Evolutionary conservation across 257 asterid species (phyloP).

Genomic region (Ilex aquifolium): DNA sequence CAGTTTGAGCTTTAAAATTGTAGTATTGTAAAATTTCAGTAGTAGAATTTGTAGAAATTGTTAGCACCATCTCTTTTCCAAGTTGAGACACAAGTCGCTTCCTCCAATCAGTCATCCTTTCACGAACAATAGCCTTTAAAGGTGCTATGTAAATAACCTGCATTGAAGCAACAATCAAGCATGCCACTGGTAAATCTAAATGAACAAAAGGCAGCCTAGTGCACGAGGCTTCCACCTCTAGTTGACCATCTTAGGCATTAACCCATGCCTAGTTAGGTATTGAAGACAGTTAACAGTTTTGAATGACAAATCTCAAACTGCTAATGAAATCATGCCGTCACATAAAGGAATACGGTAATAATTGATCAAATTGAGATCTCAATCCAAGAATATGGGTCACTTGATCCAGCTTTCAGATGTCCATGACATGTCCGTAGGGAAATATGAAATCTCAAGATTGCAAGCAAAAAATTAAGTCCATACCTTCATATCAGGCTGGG

Average conservation of each 20-base stretch:
- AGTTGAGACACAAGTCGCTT: conserved; percentile 83
- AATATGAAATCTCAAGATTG: neutral
- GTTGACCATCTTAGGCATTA: neutral
- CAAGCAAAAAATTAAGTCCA: neutral
- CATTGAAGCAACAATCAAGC: conserved; percentile 17
- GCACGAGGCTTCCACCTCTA: too few relatives aligned
- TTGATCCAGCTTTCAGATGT: too few relatives aligned
- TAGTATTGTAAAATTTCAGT: neutral
- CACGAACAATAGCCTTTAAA: conserved; percentile 96
- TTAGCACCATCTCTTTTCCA: conserved; percentile 80
- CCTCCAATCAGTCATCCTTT: conserved; percentile 97
- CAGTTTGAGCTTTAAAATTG: conserved; percentile 6
- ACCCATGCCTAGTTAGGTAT: neutral
- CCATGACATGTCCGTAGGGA: too few relatives aligned
- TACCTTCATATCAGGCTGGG: conserved; percentile 98
- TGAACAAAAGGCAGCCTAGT: too few relatives aligned
- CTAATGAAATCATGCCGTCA: neutral
- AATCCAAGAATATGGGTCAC: neutral
- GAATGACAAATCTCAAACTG: neutral
- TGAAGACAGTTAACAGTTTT: neutral
- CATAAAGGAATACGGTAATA: neutral
- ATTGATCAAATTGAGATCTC: neutral
- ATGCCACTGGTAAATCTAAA: neutral
- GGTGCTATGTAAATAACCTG: conserved; percentile 97
- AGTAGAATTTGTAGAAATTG: conserved; percentile 6